Percentiles rank a stretch among this genome's conserved stretches.
Conservation (phyloP, 768 basidiomycete genomes). For the Asterophora parasitica region DNA sequence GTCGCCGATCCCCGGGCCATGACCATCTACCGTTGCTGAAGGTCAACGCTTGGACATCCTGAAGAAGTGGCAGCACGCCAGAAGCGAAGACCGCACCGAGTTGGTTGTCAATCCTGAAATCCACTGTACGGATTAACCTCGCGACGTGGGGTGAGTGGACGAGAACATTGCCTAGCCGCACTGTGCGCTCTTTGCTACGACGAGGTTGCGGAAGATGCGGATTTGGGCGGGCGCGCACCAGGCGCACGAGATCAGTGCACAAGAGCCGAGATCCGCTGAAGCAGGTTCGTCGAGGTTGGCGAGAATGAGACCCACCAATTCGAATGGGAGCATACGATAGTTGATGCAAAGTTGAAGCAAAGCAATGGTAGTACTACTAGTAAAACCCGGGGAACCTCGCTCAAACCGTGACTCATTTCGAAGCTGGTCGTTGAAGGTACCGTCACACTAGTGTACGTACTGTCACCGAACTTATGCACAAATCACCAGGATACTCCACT, state of each 20-base stretch:
- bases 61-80: background rate
- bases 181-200: background rate
- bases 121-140: background rate
- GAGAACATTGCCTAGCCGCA: background rate
- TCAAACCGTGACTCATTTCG: no score
- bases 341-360: no score
- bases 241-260: conserved; percentile 22
- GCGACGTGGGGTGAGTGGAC: conserved; percentile 1
- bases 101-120: conserved; percentile 4
- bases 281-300: conserved; percentile 21
- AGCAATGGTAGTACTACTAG: no score
- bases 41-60: background rate
- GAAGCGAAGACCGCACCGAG: background rate
- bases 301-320: conserved; percentile 25
- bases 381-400: no score
- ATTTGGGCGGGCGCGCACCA: conserved; percentile 22
- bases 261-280: conserved; percentile 20
- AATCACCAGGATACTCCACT: no score
- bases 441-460: no score
- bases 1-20: conserved; percentile 4
- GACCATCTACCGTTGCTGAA: background rate
- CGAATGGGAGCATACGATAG: conserved; percentile 25
- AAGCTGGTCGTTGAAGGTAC: no score
- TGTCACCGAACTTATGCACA: no score
- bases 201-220: conserved; percentile 18